A percentile compares a stretch with the other conserved stretches of the same genome.
Evolutionary conservation across 2,329 filamentous ascomycete species (phyloP).

Genomic region (Pseudocercospora fijiensis): DNA sequence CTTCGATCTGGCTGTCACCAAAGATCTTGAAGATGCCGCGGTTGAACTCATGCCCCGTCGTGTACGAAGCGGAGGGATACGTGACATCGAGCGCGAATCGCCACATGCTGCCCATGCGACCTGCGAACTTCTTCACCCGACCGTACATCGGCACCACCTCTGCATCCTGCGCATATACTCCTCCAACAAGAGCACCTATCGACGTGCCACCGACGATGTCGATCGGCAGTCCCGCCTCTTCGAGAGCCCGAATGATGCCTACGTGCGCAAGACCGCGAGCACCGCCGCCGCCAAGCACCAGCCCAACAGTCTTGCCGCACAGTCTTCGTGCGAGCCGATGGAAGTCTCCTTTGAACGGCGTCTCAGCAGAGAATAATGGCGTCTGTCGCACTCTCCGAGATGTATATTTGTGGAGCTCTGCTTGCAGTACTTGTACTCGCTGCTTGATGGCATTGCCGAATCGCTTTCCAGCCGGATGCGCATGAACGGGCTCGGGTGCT

Average conservation of each 20-base stretch:
- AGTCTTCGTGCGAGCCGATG: conserved; percentile 85
- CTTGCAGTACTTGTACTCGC: conserved; percentile 88
- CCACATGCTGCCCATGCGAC: conserved; percentile 99
- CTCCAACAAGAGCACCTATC: conserved; percentile 93
- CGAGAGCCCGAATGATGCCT: conserved; percentile 88
- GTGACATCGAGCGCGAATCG: conserved; percentile 95
- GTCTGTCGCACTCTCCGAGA: conserved; percentile 86
- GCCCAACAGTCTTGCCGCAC: conserved; percentile 89
- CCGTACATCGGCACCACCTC: conserved; percentile 97
- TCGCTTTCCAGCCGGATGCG: conserved; percentile 68
- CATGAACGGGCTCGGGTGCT: conserved; percentile 72
- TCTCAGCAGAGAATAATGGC: conserved; percentile 85
- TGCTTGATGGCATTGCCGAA: conserved; percentile 87
- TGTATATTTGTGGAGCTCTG: conserved; percentile 97
- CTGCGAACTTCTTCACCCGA: conserved; percentile 92
- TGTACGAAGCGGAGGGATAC: conserved; percentile 95
- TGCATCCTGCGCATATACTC: conserved; percentile 90
- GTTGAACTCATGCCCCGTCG: conserved; percentile 98
- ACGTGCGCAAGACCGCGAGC: conserved; percentile 90
- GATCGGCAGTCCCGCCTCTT: conserved; percentile 94
- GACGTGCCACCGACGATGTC: conserved; percentile 95
- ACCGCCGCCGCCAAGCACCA: conserved; percentile 91
- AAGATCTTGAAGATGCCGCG: conserved; percentile 98
- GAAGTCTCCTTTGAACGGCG: conserved; percentile 94
- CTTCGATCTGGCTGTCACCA: conserved; percentile 93